phyloP scores from a whole-genome alignment of 2,329 filamentous ascomycete species.

The Rhynchosporium agropyri region DNA sequence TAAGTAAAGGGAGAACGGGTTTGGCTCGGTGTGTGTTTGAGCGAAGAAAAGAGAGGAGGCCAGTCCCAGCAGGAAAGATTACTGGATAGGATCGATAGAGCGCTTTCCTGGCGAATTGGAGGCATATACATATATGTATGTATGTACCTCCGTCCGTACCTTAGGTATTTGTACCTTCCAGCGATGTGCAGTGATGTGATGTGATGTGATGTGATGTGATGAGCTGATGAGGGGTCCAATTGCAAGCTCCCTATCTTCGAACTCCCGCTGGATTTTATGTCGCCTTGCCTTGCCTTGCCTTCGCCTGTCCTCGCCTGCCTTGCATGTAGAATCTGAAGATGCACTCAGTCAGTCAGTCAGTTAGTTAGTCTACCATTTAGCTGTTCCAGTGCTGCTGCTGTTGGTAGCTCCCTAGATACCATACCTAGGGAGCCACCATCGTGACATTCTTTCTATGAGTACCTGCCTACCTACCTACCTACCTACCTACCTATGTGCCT shows the following conservation, averaged over 20 bases:
- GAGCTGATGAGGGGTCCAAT: not conserved
- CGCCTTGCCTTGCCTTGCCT: too few relatives aligned
- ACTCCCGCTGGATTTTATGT: not conserved
- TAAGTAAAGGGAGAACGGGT: not conserved
- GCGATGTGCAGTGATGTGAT: not conserved
- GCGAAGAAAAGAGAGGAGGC: not conserved
- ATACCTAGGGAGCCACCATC: too few relatives aligned
- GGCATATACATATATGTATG: not conserved
- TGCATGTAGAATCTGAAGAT: too few relatives aligned
- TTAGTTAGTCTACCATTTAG: too few relatives aligned
- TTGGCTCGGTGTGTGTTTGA: not conserved
- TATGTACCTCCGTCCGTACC: not conserved
- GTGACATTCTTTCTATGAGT: too few relatives aligned
- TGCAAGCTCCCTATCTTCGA: not conserved
- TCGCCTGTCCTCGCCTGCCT: too few relatives aligned
- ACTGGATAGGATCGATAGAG: not conserved
- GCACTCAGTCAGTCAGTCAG: too few relatives aligned
- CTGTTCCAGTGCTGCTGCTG: too few relatives aligned
- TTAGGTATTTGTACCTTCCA: not conserved
- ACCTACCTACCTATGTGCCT: too few relatives aligned
- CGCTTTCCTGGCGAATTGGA: constrained; percentile 5
- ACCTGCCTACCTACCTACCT: too few relatives aligned
- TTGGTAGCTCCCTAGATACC: too few relatives aligned
- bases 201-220: not conserved
- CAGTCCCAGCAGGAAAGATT: too few relatives aligned